phyloP scores from a whole-genome alignment of 495 filamentous ascomycete genomes.

The Neurospora tetrasperma region DNA sequence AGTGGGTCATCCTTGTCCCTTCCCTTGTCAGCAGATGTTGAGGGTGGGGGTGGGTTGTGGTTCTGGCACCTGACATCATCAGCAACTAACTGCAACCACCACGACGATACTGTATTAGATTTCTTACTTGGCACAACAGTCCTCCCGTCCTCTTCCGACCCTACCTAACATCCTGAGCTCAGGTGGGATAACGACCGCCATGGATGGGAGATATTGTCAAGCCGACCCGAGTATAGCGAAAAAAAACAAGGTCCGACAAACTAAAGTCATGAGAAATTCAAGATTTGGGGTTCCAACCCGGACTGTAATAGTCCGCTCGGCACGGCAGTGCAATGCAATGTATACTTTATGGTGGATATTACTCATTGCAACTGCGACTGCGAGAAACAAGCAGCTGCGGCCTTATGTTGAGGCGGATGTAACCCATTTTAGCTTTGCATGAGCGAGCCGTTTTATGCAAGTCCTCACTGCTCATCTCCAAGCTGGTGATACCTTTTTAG shows the following conservation, averaged over 20 bases:
- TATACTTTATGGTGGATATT: not conserved
- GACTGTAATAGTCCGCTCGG: not conserved
- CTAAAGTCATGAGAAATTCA: not conserved
- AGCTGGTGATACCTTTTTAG: not conserved
- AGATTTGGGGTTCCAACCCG: not conserved
- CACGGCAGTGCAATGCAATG: not conserved
- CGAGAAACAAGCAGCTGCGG: not conserved
- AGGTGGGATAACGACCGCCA: not conserved
- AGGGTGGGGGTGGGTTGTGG: not conserved
- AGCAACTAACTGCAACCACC: not conserved
- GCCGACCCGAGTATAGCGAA: not conserved
- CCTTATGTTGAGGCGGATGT: not conserved
- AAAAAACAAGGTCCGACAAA: not conserved
- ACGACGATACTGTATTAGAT: not conserved
- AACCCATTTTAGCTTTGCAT: not conserved
- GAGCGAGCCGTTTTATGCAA: not conserved
- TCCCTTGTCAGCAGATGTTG: not conserved
- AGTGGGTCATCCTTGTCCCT: not conserved
- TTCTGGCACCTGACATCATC: not conserved
- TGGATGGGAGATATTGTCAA: not conserved
- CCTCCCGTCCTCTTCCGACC: not conserved
- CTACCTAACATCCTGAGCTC: not conserved
- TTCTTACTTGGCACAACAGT: not conserved
- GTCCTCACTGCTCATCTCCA: not conserved
- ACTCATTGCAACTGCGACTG: not conserved